Evolutionary conservation across 345 rosid genomes (phyloP).

Genomic region (Camelina hispida): DNA sequence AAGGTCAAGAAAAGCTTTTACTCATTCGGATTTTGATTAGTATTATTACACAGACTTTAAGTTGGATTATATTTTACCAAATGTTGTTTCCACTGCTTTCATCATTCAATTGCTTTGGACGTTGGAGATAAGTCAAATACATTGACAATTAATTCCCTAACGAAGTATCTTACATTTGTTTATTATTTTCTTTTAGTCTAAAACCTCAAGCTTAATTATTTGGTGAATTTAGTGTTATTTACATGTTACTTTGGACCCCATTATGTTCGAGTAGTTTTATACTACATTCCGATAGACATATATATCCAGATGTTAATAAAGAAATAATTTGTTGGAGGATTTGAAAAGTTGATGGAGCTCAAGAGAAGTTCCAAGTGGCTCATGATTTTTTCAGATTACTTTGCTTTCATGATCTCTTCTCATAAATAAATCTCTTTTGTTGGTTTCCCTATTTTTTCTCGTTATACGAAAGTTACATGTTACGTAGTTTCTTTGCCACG

Average conservation of each 20-base stretch:
- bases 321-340: neutral
- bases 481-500: constrained; percentile 42
- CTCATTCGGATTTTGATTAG: constrained; percentile 34
- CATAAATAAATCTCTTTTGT: constrained; percentile 21
- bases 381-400: constrained; percentile 19
- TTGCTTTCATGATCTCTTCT: constrained; percentile 29
- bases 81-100: constrained; percentile 19
- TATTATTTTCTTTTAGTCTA: neutral
- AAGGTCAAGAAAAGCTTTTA: constrained; percentile 33
- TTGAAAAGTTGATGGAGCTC: constrained; percentile 4
- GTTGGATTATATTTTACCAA: neutral
- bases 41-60: constrained; percentile 5
- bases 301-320: neutral
- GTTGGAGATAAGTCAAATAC: constrained; percentile 13
- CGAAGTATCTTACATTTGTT: neutral
- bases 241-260: neutral
- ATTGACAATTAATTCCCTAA: constrained; percentile 7
- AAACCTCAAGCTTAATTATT: neutral
- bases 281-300: neutral
- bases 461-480: constrained; percentile 32
- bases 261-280: neutral
- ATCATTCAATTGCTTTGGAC: constrained; percentile 21
- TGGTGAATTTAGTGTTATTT: neutral
- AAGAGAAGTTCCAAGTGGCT: constrained; percentile 31
- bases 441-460: constrained; percentile 10